These are phyloP conservation scores for Stentor roeselii DNA, from an alignment of 73 alveolate species.

Conservation along the genomic window DNA sequence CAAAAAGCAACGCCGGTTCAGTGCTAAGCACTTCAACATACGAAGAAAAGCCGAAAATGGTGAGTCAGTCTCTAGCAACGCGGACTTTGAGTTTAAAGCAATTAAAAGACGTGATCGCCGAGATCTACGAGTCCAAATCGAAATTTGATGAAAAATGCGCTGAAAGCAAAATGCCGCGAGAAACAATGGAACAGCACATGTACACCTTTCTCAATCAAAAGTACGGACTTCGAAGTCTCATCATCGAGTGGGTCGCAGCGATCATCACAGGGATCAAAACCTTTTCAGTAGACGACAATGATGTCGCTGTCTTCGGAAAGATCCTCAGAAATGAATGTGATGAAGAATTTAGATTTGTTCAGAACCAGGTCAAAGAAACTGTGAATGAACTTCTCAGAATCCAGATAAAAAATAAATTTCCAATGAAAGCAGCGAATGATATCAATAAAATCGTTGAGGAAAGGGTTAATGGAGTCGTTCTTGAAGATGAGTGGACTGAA, in stretches of 20 bases:
- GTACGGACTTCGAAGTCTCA: constrained; percentile 85
- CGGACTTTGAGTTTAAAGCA: constrained; percentile 39
- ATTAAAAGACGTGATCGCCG: constrained; percentile 66
- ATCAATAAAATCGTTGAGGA: constrained; percentile 57
- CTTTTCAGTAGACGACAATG: constrained; percentile 68
- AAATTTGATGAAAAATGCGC: constrained; percentile 69
- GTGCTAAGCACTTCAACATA: not conserved
- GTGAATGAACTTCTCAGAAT: constrained; percentile 59
- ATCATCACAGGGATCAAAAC: constrained; percentile 74
- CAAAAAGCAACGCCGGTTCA: constrained; percentile 32
- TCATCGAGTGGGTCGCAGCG: constrained; percentile 83
- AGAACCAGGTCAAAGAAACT: constrained; percentile 55
- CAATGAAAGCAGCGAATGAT: constrained; percentile 64
- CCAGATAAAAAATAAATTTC: constrained; percentile 66
- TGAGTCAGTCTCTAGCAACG: not conserved
- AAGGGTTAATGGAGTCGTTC: constrained; percentile 47
- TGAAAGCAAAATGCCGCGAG: constrained; percentile 70
- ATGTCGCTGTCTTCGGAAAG: constrained; percentile 78
- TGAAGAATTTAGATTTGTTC: constrained; percentile 73
- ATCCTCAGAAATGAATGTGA: constrained; percentile 84
- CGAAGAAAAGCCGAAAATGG: not conserved
- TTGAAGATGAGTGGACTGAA: constrained; percentile 65
- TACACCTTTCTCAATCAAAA: constrained; percentile 74
- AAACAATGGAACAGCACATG: constrained; percentile 88
- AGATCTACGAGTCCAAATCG: constrained; percentile 62